Percentiles rank a stretch among this genome's conserved stretches.
Conservation (phyloP, 2,329 filamentous ascomycete genomes). For the Didymella lethalis region DNA sequence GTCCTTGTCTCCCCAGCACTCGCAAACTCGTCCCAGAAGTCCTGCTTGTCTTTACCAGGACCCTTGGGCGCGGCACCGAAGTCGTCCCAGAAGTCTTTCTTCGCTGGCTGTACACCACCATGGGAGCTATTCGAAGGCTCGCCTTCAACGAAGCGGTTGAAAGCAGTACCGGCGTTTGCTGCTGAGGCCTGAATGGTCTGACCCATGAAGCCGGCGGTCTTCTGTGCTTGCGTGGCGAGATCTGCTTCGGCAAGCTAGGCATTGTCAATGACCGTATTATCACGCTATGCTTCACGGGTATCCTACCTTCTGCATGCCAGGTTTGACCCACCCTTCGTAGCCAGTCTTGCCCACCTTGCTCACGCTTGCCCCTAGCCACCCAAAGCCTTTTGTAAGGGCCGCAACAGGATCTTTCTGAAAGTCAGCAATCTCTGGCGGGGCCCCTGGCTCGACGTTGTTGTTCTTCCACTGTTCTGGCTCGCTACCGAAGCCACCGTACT, state of each 20-base stretch:
- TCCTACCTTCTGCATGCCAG: slow-evolving; percentile 82
- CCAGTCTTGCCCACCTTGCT: slow-evolving; percentile 90
- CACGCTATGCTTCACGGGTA: not conserved
- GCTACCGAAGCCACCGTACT: slow-evolving; percentile 90
- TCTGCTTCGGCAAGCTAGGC: slow-evolving; percentile 74
- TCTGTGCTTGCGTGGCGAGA: slow-evolving; percentile 66
- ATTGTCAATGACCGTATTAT: not conserved
- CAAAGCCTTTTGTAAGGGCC: slow-evolving; percentile 89
- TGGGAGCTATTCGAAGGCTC: slow-evolving; percentile 43
- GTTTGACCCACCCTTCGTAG: slow-evolving; percentile 90
- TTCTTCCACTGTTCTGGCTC: slow-evolving; percentile 64
- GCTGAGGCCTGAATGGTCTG: slow-evolving; percentile 71
- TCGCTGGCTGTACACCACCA: slow-evolving; percentile 63
- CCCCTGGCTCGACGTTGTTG: slow-evolving; percentile 49
- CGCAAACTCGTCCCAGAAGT: slow-evolving; percentile 60
- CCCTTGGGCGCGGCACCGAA: slow-evolving; percentile 73
- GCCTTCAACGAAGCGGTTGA: slow-evolving; percentile 89
- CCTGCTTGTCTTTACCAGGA: slow-evolving; percentile 60
- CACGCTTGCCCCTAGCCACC: slow-evolving; percentile 90
- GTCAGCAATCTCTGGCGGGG: slow-evolving; percentile 78
- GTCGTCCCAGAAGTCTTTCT: slow-evolving; percentile 64
- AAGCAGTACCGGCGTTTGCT: slow-evolving; percentile 76
- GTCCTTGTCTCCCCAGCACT: slow-evolving; percentile 39
- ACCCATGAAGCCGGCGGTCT: slow-evolving; percentile 62
- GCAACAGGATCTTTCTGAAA: slow-evolving; percentile 90